A percentile compares a stretch with the other conserved stretches of the same genome.
These are phyloP conservation scores for Theobroma cacao DNA, from an alignment of 345 rosid genomes.

Conservation along the genomic window DNA sequence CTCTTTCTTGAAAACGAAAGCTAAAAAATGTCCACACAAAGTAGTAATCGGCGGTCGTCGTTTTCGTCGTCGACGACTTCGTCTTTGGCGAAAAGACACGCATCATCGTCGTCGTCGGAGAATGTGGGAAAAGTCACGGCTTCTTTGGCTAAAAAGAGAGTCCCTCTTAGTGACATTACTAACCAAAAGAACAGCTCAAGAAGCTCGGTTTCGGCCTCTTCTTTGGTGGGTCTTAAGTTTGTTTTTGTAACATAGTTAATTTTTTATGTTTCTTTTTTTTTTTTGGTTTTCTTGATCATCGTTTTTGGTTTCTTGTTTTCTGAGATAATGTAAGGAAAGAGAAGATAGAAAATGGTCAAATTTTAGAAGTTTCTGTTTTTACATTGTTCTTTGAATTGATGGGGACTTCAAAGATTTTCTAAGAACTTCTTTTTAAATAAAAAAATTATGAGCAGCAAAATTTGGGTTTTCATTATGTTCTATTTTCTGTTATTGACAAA, in stretches of 20 bases:
- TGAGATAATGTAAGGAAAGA: background rate
- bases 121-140: conserved; percentile 36
- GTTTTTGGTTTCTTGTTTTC: background rate
- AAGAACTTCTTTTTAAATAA: background rate
- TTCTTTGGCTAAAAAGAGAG: conserved; percentile 59
- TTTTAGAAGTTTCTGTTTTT: background rate
- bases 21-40: conserved; percentile 28
- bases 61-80: conserved; percentile 50
- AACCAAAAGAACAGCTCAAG: conserved; percentile 53
- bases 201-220: conserved; percentile 41
- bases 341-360: background rate
- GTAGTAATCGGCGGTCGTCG: conserved; percentile 27
- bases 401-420: background rate
- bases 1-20: conserved; percentile 3
- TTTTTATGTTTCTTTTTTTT: background rate
- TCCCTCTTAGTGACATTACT: conserved; percentile 70
- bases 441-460: background rate
- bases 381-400: background rate
- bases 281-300: background rate
- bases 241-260: background rate
- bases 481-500: background rate
- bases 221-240: conserved; percentile 43
- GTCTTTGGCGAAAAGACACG: conserved; percentile 45
- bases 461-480: background rate
- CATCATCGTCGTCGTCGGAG: conserved; percentile 45